Percentiles rank a stretch among this genome's conserved stretches.
phyloP scores from a whole-genome alignment of 2,329 filamentous ascomycete species.

The Diplodia corticola region DNA sequence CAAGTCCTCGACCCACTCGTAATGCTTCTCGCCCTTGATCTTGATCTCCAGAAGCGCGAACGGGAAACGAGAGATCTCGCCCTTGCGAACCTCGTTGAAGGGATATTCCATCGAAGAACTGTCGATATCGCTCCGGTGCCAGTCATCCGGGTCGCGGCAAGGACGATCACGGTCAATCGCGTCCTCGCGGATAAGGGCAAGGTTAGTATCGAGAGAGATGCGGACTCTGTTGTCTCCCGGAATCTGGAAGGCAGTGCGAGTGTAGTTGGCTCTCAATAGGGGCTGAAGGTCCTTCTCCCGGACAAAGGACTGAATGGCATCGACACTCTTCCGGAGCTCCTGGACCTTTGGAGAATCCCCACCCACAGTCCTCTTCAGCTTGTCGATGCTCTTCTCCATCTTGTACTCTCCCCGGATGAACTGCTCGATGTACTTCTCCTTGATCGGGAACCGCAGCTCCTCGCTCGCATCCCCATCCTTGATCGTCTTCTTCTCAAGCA shows the following conservation, averaged over 20 bases:
- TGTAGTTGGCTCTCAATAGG: conserved; percentile 87
- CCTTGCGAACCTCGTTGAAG: conserved; percentile 82
- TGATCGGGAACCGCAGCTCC: conserved; percentile 80
- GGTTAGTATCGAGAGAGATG: conserved; percentile 87
- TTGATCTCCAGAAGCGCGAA: conserved; percentile 93
- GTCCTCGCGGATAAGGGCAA: conserved; percentile 80
- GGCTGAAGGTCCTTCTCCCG: conserved; percentile 76
- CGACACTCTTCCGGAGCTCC: conserved; percentile 69
- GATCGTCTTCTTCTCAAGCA: conserved; percentile 86
- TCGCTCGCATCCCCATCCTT: conserved; percentile 73
- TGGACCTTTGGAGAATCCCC: conserved; percentile 66
- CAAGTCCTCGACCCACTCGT: conserved; percentile 86
- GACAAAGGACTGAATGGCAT: conserved; percentile 78
- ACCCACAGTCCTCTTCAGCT: conserved; percentile 76
- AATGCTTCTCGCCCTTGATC: conserved; percentile 67
- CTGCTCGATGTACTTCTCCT: conserved; percentile 87
- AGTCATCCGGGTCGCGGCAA: conserved; percentile 82
- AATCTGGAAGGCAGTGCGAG: conserved; percentile 93
- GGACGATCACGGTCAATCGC: conserved; percentile 78
- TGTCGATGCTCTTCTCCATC: conserved; percentile 86
- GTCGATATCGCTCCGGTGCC: conserved; percentile 92
- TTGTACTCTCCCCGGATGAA: conserved; percentile 87
- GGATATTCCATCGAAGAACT: conserved; percentile 79
- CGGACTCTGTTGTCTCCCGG: conserved; percentile 87
- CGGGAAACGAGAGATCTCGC: conserved; percentile 87